These are phyloP conservation scores for Coemansia sp. DNA, from an alignment of 192 early-diverging fungal species.

Conservation along the genomic window DNA sequence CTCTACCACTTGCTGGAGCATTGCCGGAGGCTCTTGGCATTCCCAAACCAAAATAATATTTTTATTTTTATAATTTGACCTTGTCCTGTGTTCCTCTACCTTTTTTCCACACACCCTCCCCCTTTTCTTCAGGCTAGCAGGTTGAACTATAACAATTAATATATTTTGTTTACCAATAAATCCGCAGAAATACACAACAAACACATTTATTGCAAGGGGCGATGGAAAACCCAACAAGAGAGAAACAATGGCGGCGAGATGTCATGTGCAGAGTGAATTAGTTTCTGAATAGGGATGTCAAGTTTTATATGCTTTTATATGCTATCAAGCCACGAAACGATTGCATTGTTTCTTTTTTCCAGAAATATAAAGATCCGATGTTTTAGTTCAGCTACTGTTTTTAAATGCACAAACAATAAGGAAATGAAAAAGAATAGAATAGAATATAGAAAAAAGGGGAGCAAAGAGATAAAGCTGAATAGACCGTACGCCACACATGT, in stretches of 20 bases:
- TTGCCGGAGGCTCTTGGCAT: constrained; percentile 23
- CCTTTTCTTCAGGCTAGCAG: background rate
- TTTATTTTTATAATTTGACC: constrained; percentile 1
- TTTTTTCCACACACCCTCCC: background rate
- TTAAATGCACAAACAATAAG: background rate
- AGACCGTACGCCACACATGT: background rate
- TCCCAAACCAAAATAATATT: constrained; percentile 18
- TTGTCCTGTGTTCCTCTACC: background rate
- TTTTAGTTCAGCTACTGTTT: background rate
- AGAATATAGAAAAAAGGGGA: background rate
- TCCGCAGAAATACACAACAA: background rate
- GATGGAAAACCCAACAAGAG: background rate
- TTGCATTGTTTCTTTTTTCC: background rate
- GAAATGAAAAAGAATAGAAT: too few species aligned
- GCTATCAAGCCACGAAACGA: background rate
- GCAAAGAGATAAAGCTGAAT: constrained; percentile 2
- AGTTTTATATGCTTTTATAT: background rate
- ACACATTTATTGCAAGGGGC: background rate
- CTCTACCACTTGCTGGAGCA: constrained; percentile 18
- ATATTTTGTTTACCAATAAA: background rate
- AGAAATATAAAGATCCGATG: background rate
- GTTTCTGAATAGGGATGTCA: constrained; percentile 3
- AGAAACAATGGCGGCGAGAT: background rate
- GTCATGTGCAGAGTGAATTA: background rate
- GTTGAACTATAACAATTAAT: background rate